phyloP scores from a whole-genome alignment of 2,329 filamentous ascomycete species.

The Tolypocladium tropicale region DNA sequence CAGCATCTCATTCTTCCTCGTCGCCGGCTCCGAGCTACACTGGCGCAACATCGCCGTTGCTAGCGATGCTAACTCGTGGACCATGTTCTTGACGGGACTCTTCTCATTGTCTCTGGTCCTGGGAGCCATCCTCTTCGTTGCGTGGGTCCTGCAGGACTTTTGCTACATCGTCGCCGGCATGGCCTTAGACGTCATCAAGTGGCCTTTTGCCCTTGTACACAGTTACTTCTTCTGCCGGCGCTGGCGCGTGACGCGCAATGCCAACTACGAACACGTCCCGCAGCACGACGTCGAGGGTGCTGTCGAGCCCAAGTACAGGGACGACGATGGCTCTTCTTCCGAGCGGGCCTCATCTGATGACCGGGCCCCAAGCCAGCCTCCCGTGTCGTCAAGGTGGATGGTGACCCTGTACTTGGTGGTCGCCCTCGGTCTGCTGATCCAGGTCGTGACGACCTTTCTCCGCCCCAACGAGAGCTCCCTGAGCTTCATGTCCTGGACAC shows the following conservation, averaged over 20 bases:
- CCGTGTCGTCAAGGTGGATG: not conserved
- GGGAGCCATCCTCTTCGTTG: constrained; percentile 4
- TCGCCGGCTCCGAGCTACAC: constrained; percentile 17
- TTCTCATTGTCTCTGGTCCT: constrained; percentile 8
- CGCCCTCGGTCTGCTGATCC: constrained; percentile 13
- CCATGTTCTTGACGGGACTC: constrained; percentile 15
- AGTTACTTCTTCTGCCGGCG: constrained; percentile 5
- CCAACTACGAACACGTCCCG: constrained; percentile 6
- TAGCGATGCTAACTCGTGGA: constrained; percentile 12
- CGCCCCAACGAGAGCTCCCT: constrained; percentile 21
- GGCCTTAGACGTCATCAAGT: constrained; percentile 9
- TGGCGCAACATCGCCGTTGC: constrained; percentile 18
- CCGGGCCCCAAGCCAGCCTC: not conserved
- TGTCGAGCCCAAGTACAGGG: constrained; percentile 4
- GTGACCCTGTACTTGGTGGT: constrained; percentile 11
- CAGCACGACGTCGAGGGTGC: constrained; percentile 8
- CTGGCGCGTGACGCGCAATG: not conserved
- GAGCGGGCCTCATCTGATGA: too few relatives aligned
- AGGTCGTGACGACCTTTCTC: constrained; percentile 12
- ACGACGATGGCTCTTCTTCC: constrained; percentile 1
- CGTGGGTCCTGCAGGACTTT: constrained; percentile 12
- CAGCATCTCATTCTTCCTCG: constrained; percentile 20
- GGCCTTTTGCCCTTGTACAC: constrained; percentile 6
- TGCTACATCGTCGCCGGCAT: constrained; percentile 9
- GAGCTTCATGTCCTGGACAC: constrained; percentile 24